Conservation (phyloP, 345 rosid genomes). For the Salix brachista region DNA sequence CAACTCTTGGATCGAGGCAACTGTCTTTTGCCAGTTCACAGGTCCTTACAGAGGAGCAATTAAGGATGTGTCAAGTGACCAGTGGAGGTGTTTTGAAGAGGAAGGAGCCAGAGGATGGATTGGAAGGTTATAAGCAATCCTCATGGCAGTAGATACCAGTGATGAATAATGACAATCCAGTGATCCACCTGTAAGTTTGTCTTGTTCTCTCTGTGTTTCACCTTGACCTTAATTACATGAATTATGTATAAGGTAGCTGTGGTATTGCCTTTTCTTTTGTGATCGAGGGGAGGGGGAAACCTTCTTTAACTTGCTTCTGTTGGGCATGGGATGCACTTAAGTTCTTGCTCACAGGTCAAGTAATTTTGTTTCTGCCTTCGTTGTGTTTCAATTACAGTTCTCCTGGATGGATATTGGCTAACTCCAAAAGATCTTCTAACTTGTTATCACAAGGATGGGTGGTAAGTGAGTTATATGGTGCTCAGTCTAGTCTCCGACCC, state of each 20-base stretch:
- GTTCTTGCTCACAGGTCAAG: background rate
- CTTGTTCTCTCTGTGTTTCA: background rate
- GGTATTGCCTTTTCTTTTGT: background rate
- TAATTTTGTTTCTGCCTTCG: background rate
- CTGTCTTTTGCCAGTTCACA: slow-evolving; percentile 48
- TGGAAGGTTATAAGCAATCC: slow-evolving; percentile 79
- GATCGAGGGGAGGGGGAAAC: background rate
- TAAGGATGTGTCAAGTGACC: slow-evolving; percentile 63
- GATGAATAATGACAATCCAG: slow-evolving; percentile 8
- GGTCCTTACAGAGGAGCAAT: slow-evolving; percentile 57
- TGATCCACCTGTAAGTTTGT: slow-evolving; percentile 35
- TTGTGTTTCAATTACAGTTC: slow-evolving; percentile 27
- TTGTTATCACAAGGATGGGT: slow-evolving; percentile 37
- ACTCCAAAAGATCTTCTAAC: slow-evolving; percentile 37
- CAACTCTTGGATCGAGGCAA: slow-evolving; percentile 45
- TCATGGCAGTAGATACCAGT: slow-evolving; percentile 62
- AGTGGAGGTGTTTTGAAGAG: slow-evolving; percentile 59
- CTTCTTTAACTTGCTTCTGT: background rate
- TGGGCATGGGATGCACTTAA: background rate
- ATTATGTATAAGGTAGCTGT: background rate
- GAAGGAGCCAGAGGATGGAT: slow-evolving; percentile 88
- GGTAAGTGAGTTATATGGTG: slow-evolving; percentile 51
- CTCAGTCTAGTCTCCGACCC: slow-evolving; percentile 46
- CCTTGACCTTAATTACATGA: background rate
- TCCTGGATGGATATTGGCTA: slow-evolving; percentile 29